These are phyloP conservation scores for Candida coquimbonensis DNA, from an alignment of 805 yeast species.

Conservation along the genomic window DNA sequence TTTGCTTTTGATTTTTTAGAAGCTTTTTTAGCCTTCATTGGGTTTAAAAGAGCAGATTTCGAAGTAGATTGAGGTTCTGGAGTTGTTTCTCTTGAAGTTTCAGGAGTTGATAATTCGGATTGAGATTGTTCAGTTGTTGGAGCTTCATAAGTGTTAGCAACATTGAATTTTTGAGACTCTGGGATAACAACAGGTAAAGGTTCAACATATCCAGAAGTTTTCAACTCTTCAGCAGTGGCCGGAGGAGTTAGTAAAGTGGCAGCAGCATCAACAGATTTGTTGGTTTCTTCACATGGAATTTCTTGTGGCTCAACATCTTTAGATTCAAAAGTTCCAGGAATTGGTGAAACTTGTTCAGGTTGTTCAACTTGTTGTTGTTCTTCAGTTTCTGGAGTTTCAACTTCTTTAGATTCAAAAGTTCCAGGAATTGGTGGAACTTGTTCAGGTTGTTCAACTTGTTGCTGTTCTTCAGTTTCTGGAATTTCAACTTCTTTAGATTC, in stretches of 20 bases:
- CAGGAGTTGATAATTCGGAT: neutral
- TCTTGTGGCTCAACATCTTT: neutral
- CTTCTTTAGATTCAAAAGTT: neutral
- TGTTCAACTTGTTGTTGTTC: neutral
- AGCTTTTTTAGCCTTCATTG: too few species aligned
- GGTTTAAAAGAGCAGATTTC: neutral
- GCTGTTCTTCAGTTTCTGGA: neutral
- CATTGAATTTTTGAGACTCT: slow-evolving; percentile 6
- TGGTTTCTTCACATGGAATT: neutral
- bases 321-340: neutral
- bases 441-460: neutral
- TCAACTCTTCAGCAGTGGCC: slow-evolving; percentile 8
- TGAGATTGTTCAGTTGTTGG: neutral
- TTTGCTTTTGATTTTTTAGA: too few species aligned
- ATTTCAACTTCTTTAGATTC: neutral
- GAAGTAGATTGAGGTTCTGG: slow-evolving; percentile 1
- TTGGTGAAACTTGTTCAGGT: neutral
- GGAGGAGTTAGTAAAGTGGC: slow-evolving; percentile 19
- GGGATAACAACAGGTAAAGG: slow-evolving; percentile 1
- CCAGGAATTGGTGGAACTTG: neutral
- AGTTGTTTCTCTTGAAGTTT: slow-evolving; percentile 1
- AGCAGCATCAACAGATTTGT: neutral
- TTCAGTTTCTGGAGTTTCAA: neutral
- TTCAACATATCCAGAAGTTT: neutral
- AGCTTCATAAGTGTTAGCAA: slow-evolving; percentile 1